Evolutionary conservation across 164 flowering plant species (phyloP), one percentile per base, ranked within the genome.

Genomic region (Stephania yunnanensis): DNA sequence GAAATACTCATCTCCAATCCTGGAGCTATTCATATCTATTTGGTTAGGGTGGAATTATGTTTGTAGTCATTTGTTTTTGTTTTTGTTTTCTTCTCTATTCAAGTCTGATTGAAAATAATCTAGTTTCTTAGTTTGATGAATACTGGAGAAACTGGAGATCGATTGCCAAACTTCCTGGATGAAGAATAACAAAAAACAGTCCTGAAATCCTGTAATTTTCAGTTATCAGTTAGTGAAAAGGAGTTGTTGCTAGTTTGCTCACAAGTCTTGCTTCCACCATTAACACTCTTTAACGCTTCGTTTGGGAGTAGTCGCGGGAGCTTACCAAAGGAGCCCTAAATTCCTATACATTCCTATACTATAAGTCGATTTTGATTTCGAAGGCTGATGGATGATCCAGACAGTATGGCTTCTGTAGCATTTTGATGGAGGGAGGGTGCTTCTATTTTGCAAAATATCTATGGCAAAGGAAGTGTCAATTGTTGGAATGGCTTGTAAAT

Each of bases 61-160:
- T 68, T 73, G 25, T 50, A 73, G 46, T 70, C 20, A 22, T 70
- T 25, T 70, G 52, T 50, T 46, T 63, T 30, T 31, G 19, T 25
- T 46, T 45, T 12, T 12, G n/a, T 36, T 53, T 12, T 12, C 30
- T 36, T 53, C 13, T 55, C 11, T 22, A 63, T 78, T 58, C 68
- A 74, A 58, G 76, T 71, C 36, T 70, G 71, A 15, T 68, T 71
- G 64, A 71, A 69, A 83, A 83, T 80, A 80, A 80, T 76, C 46
- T 73, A 30, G 65, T 77, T 73, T 75, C 78, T 79, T 71, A 36
- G 63, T 30, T 74, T 61, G 63, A 72, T 70, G 50, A 71, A 66
- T 42, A 70, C 46, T 25, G 46, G 85, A 73, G 79, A 76, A 74
- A 77, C 76, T 70, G 72, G 81, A 73, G 50, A 65, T 67, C 73